Evolutionary conservation across 345 rosid genomes (phyloP), one percentile per base, ranked within the genome.

Genomic region (Anacardium occidentale): DNA sequence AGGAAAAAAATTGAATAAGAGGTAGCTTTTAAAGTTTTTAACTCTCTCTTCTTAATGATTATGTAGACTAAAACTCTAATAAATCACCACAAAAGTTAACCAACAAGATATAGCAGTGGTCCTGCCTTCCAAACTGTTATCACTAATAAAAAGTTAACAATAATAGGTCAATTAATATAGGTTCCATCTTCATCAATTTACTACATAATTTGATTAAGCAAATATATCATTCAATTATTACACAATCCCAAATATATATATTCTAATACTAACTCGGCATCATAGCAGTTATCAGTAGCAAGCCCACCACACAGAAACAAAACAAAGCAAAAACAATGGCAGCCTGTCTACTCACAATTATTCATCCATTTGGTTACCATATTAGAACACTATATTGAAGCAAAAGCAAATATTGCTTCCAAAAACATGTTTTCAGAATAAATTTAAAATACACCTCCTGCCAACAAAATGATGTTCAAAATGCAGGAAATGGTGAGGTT

Each of bases 91-190:
- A 68, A 53, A 68, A 13, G 61, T 12, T 65, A 13, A 34, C 20
- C 20, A 26, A 29, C 32, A 1, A 29, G 32, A 29, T 3, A 29
- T 29, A 29, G 71, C 29, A 20, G 61, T 54, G 51, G 62, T 50
- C 61, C 71, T 53, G 32, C 71, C 61, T 37, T 37, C 8, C 42
- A 34, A 34, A 26, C 0, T 34, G 2, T n/a, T 50, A 42, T n/a
- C 54, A 15, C 10, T 7, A 53, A 4, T 37, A n/a, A 68, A 68
- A 68, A 68, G 48, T 56, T 54, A n/a, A 52, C 61, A 68, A 68
- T 68, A 32, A 68, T 68, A 53, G 9, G 14, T 8, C 40, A 48
- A 65, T 48, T n/a, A 60, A 6, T 2, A 40, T 25, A 9, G 20
- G 10, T 66, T 18, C 7, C 21, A 48, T 64, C 42, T 48, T 48